Evolutionary conservation across 192 early-diverging fungal genomes (phyloP), one percentile per base, ranked within the genome.

Genomic region (Coemansia sp.): DNA sequence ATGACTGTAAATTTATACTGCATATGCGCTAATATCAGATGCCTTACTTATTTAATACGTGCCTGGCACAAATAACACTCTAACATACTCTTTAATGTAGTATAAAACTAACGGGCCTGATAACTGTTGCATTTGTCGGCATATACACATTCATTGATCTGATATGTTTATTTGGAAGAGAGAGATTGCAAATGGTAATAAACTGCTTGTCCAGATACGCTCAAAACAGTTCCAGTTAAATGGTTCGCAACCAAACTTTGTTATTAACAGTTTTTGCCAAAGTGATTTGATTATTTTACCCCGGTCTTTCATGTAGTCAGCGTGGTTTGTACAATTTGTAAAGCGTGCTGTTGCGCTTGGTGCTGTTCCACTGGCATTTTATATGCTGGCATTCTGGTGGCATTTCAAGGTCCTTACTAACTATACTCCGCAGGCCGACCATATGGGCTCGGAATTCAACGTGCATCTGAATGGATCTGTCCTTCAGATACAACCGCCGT

Each of bases 371-470:
- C 69, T 90, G 18, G 47, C 74, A 0, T 73, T 96, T 16, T 97
- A 98, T 69, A 64, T 91, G 12, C 49, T 86, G 10, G 75, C 79
- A 7, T 98, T 98, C 66, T 71, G 63, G 50, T 60, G 93, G 6
- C 96, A 98, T 73, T 97, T 97, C 74, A 66, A 80, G 6, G 82
- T 94, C 19, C 76, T 97, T 19, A 85, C 69, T 34, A 80, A 85
- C 61, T 86, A 83, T 51, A 94, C 93, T 0, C 81, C 89, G 5
- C 93, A 94, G 8, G 93, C 96, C 57, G 89, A 89, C 31, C 84
- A 89, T 52, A 98, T 98, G 96, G 90, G 91, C 60, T 94, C 94
- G 0, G 75, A 94, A 8, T 98, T 94, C 80, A 91, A 95, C 57
- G 90, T 92, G 23, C 72, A 83, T 18, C 71, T 97, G 26, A 72